These are phyloP conservation scores for Fusarium avenaceum DNA, from an alignment of 2,329 filamentous ascomycete species.

Conservation along the genomic window DNA sequence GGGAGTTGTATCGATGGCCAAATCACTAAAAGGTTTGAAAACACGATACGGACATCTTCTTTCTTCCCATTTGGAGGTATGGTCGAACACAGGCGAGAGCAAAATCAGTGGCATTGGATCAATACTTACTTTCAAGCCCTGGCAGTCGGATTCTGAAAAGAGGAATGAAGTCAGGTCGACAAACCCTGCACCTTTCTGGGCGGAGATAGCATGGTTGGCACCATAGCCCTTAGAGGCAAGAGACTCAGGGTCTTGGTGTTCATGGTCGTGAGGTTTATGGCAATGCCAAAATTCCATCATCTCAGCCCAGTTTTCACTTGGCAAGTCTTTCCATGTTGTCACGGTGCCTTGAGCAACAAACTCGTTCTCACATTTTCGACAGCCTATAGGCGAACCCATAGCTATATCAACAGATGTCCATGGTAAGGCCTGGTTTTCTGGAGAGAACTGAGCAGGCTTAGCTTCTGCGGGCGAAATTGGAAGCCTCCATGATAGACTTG, in stretches of 20 bases:
- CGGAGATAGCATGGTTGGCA: constrained; percentile 80
- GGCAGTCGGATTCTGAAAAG: constrained; percentile 76
- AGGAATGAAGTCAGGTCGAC: constrained; percentile 86
- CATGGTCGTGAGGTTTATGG: constrained; percentile 83
- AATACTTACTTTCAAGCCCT: constrained; percentile 55
- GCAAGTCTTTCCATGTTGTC: constrained; percentile 87
- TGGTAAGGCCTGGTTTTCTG: constrained; percentile 60
- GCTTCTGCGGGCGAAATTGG: constrained; percentile 54
- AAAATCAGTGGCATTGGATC: constrained; percentile 30
- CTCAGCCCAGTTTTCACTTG: constrained; percentile 97
- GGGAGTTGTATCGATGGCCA: constrained; percentile 79
- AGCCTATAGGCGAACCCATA: constrained; percentile 57
- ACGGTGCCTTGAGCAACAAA: constrained; percentile 59
- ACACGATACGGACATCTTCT: constrained; percentile 73
- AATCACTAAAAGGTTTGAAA: constrained; percentile 62
- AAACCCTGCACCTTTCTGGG: constrained; percentile 76
- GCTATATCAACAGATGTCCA: constrained; percentile 69
- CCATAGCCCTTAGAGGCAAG: constrained; percentile 81
- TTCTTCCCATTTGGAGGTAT: constrained; percentile 55
- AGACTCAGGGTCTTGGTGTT: constrained; percentile 59
- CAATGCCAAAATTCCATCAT: constrained; percentile 99
- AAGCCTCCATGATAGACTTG: constrained; percentile 67
- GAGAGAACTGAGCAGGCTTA: constrained; percentile 46
- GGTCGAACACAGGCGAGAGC: constrained; percentile 14
- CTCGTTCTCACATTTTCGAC: constrained; percentile 56